A percentile compares a stretch with the other conserved stretches of the same genome.
Evolutionary conservation across 2,329 filamentous ascomycete species (phyloP).

Genomic region (Aaosphaeria pasadenensis): DNA sequence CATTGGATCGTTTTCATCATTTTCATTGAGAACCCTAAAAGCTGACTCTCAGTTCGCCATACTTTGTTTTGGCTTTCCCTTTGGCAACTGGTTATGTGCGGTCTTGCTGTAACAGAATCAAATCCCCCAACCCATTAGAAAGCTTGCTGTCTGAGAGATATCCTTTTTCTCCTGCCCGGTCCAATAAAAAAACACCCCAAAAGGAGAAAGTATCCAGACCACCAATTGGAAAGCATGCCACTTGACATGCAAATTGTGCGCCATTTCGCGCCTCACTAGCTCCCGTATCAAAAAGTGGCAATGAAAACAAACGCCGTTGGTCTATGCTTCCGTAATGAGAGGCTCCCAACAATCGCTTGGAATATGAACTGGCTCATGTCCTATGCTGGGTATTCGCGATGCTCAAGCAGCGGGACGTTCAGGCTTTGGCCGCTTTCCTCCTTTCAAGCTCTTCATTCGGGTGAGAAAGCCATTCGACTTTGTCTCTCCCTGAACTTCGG

Average conservation of each 20-base stretch:
- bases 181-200: slow-evolving; percentile 7
- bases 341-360: too few relatives aligned
- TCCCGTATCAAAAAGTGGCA: slow-evolving; percentile 8
- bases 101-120: too few relatives aligned
- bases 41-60: not conserved
- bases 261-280: slow-evolving; percentile 1
- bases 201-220: slow-evolving; percentile 18
- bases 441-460: slow-evolving; percentile 38
- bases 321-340: not conserved
- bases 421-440: slow-evolving; percentile 30
- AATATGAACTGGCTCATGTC: not conserved
- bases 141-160: too few relatives aligned
- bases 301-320: slow-evolving; percentile 9
- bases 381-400: not conserved
- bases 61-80: too few relatives aligned
- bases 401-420: slow-evolving; percentile 30
- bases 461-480: slow-evolving; percentile 34
- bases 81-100: too few relatives aligned
- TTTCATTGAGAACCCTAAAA: slow-evolving; percentile 1
- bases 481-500: slow-evolving; percentile 18
- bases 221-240: not conserved
- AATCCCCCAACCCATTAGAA: too few relatives aligned
- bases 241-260: not conserved
- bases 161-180: too few relatives aligned
- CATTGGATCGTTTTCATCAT: not conserved